A percentile compares a stretch with the other conserved stretches of the same genome.
These are phyloP conservation scores for Zygotorulaspora danielsina DNA, from an alignment of 805 yeast genomes.

Conservation along the genomic window DNA sequence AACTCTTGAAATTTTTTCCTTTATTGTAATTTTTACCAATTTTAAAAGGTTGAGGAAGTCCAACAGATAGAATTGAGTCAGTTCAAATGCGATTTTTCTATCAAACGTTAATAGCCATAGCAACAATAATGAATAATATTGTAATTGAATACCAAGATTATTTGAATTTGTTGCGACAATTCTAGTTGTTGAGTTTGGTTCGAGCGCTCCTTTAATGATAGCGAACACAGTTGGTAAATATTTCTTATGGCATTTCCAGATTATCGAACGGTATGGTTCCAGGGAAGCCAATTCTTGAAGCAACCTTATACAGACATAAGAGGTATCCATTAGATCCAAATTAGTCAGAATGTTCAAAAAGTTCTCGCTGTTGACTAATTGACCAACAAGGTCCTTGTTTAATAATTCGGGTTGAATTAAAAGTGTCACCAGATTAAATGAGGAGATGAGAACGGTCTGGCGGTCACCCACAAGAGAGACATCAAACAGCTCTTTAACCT, in stretches of 20 bases:
- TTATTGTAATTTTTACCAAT: constrained; percentile 75
- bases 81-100: constrained; percentile 43
- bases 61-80: constrained; percentile 53
- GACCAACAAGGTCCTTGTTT: constrained; percentile 19
- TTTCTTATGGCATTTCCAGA: constrained; percentile 36
- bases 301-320: constrained; percentile 32
- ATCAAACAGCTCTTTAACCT: constrained; percentile 22
- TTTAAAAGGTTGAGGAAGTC: constrained; percentile 42
- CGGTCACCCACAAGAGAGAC: constrained; percentile 28
- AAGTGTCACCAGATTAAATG: constrained; percentile 33
- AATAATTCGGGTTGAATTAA: constrained; percentile 26
- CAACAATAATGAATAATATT: constrained; percentile 70
- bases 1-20: constrained; percentile 85
- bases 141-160: constrained; percentile 66
- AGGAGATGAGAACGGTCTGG: constrained; percentile 31
- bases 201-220: constrained; percentile 41
- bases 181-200: constrained; percentile 28
- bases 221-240: constrained; percentile 48
- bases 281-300: constrained; percentile 33
- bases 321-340: constrained; percentile 30
- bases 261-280: constrained; percentile 24
- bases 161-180: constrained; percentile 36
- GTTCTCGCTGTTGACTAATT: constrained; percentile 23
- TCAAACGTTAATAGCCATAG: constrained; percentile 86
- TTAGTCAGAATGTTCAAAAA: constrained; percentile 25